Base-by-base conservation (phyloP, 129 eudicot genomes). In the Escallonia herrerae region DNA sequence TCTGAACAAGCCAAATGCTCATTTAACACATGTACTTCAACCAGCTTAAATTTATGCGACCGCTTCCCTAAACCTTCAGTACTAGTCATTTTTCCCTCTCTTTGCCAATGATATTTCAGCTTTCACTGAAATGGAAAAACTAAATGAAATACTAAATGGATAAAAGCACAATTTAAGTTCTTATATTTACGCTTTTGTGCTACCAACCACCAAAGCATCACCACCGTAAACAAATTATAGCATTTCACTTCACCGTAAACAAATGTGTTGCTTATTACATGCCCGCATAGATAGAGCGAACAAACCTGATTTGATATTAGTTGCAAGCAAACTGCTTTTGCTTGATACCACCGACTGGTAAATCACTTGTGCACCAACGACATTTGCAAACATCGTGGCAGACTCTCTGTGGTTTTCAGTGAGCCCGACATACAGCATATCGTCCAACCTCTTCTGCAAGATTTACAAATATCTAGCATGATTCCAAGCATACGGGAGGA, bases 341-440 rank as follows among this genome's bases (percentile, higher is more conserved):
- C 67, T 76, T 42, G 82, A 78, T 63, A 58, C 76, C 62, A 43
- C 62, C 56, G 77, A 73, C 59, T 89, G 90, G 39, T 95, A 86
- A 48, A 89, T 81, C 51, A 83, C 99, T 67, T 94, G 99, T 11
- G 86, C 60, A 59, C 96, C 99, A 75, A 94, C 99, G 55, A 94
- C 82, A 68, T 94, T 83, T 60, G 95, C 95, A 79, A 94, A 94
- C 79, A 86, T 74, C 22, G 77, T 71, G 49, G 95, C 93, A 47
- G 99, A 94, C 72, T 79, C 95, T 74, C 62, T 94, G 72, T 94
- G 99, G 58, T 89, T 76, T 74, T 89, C 95, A 39, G 96, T 86
- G 67, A 94, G 84, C 66, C 99, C 99, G 72, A 94, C 86, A 78
- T 89, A 94, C 75, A 94, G 72, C 99, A 94, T 94, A 54, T 78